Conservation (phyloP, 345 rosid species). For the Salix brachista region DNA sequence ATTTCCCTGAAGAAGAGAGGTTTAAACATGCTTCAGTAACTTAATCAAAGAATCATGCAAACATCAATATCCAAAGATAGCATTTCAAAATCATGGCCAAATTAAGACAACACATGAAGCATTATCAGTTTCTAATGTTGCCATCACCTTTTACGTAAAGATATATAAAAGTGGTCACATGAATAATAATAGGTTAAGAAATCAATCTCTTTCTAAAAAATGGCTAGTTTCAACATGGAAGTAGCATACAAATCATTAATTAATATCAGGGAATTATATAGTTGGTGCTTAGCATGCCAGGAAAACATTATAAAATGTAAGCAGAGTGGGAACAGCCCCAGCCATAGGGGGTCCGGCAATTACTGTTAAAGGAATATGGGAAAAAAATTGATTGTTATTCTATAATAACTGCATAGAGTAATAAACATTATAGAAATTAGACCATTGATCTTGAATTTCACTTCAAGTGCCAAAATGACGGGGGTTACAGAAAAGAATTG, state of each 20-base stretch:
- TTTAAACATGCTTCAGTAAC: neutral
- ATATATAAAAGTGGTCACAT: neutral
- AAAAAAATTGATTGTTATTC: neutral
- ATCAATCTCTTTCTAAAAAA: neutral
- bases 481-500: neutral
- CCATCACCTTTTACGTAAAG: neutral
- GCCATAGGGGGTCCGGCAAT: neutral
- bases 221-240: neutral
- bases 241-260: neutral
- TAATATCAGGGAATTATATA: neutral
- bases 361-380: neutral
- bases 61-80: neutral
- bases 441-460: neutral
- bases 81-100: neutral
- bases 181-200: neutral
- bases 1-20: constrained; percentile 41
- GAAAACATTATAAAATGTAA: neutral
- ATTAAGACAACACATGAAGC: neutral
- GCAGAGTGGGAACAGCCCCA: neutral
- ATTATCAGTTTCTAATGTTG: neutral
- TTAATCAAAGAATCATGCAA: neutral
- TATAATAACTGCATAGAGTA: neutral
- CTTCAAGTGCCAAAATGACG: neutral
- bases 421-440: neutral
- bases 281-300: neutral